A percentile compares a stretch with the other conserved stretches of the same genome.
Evolutionary conservation across 441 rosid genomes (phyloP).

Genomic region (Manihot esculenta): DNA sequence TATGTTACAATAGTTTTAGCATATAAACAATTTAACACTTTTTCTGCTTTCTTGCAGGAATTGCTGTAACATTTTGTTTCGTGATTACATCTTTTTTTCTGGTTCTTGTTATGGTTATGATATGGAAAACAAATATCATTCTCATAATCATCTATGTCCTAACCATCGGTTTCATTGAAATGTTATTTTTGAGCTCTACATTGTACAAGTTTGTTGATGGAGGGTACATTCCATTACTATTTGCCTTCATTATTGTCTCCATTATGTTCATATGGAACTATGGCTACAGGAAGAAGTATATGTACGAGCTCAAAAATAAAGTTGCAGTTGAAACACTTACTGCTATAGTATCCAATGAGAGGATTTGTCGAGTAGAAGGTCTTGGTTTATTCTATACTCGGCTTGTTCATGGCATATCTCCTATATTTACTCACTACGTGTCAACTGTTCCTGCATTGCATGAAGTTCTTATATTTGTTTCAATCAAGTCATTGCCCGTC

Average conservation of each 20-base stretch:
- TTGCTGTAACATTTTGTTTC: slow-evolving; percentile 13
- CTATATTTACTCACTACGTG: slow-evolving; percentile 25
- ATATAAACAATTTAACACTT: too few species aligned
- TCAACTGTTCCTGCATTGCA: slow-evolving; percentile 25
- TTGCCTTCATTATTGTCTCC: slow-evolving; percentile 10
- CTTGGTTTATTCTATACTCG: slow-evolving; percentile 28
- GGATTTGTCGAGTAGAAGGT: slow-evolving; percentile 17
- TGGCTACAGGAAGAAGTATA: slow-evolving; percentile 24
- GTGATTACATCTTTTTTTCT: slow-evolving; percentile 30
- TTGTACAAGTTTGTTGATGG: slow-evolving; percentile 32
- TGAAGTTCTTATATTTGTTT: slow-evolving; percentile 27
- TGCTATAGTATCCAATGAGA: slow-evolving; percentile 14
- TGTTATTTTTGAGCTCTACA: slow-evolving; percentile 20
- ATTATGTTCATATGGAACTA: slow-evolving; percentile 36
- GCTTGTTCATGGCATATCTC: slow-evolving; percentile 31
- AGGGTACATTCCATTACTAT: slow-evolving; percentile 32
- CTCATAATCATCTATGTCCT: slow-evolving; percentile 18
- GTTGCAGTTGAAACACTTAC: slow-evolving; percentile 18
- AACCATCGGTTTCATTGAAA: slow-evolving; percentile 22
- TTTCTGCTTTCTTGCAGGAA: not conserved
- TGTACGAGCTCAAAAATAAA: slow-evolving; percentile 29
- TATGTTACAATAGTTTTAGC: not conserved
- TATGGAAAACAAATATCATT: slow-evolving; percentile 34
- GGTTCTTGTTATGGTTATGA: slow-evolving; percentile 29
- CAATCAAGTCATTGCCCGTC: slow-evolving; percentile 15